phyloP scores from a whole-genome alignment of 116 monocot species.

The Papilionanthe hybrid region DNA sequence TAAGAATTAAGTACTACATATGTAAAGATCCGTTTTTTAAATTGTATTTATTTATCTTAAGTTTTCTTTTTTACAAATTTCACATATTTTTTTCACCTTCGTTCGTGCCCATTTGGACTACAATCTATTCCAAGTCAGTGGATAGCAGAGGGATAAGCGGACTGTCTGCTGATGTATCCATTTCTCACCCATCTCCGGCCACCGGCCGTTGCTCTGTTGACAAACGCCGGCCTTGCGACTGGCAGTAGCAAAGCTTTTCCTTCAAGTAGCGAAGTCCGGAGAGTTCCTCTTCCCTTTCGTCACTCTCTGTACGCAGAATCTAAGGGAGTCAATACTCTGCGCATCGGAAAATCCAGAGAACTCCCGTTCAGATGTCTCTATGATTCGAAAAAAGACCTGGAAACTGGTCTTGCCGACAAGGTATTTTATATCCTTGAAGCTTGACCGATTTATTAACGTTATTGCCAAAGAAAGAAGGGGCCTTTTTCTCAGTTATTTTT shows the following conservation, averaged over 20 bases:
- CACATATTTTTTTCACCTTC: too few relatives aligned
- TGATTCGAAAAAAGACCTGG: constrained; percentile 10
- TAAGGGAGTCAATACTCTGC: constrained; percentile 8
- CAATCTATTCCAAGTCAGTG: background rate
- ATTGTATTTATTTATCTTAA: too few relatives aligned
- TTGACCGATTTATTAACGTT: background rate
- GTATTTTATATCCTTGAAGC: constrained; percentile 5
- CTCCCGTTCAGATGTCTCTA: constrained; percentile 12
- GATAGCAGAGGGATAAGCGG: background rate
- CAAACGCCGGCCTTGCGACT: background rate
- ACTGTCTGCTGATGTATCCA: background rate
- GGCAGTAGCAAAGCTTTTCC: constrained; percentile 6
- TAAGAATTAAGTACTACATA: too few relatives aligned
- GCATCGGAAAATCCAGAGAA: constrained; percentile 2
- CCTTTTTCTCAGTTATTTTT: background rate
- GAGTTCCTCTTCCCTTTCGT: constrained; percentile 2
- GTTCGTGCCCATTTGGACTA: too few relatives aligned
- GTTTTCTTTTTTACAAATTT: too few relatives aligned
- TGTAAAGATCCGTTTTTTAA: too few relatives aligned
- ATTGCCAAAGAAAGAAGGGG: background rate
- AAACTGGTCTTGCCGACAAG: constrained; percentile 7
- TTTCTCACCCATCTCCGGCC: constrained; percentile 11
- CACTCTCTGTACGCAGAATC: background rate
- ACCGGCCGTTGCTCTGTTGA: background rate
- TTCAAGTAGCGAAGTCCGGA: background rate